These are phyloP conservation scores for Malassezia sympodialis DNA, from an alignment of 1,284 basidiomycete species.

Conservation along the genomic window DNA sequence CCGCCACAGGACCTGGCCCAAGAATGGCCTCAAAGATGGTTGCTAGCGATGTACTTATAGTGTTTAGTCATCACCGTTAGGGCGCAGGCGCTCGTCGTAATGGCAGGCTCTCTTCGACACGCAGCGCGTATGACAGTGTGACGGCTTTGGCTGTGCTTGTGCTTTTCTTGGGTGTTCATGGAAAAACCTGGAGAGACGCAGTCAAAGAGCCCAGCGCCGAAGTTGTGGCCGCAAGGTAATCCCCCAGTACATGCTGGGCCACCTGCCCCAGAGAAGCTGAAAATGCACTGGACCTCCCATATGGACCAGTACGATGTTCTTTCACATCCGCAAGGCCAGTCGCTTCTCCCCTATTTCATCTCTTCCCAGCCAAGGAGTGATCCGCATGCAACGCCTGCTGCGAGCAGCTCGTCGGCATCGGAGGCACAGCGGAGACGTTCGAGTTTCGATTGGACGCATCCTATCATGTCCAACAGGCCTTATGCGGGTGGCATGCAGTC, in stretches of 20 bases:
- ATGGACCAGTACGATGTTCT: conserved; percentile 16
- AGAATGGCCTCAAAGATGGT: conserved; percentile 19
- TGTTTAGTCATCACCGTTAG: background rate
- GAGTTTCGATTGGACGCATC: background rate
- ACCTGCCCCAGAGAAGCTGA: conserved; percentile 13
- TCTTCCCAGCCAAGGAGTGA: conserved; percentile 5
- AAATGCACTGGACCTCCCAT: conserved; percentile 14
- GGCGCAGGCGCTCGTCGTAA: background rate
- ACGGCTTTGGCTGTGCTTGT: background rate
- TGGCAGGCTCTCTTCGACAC: background rate
- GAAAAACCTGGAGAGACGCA: background rate
- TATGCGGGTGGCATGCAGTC: background rate
- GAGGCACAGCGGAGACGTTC: background rate
- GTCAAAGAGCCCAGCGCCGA: background rate
- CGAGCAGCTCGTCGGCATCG: background rate
- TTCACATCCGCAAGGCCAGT: conserved; percentile 11
- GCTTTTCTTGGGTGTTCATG: background rate
- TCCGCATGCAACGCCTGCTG: background rate
- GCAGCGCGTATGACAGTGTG: background rate
- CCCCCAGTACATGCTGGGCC: background rate
- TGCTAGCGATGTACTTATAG: background rate
- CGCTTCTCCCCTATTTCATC: conserved; percentile 12
- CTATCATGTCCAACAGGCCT: background rate
- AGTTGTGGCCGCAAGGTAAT: background rate
- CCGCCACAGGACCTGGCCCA: conserved; percentile 25